phyloP scores from a whole-genome alignment of 1,139 yeast species.

The Suhomyces taliae region DNA sequence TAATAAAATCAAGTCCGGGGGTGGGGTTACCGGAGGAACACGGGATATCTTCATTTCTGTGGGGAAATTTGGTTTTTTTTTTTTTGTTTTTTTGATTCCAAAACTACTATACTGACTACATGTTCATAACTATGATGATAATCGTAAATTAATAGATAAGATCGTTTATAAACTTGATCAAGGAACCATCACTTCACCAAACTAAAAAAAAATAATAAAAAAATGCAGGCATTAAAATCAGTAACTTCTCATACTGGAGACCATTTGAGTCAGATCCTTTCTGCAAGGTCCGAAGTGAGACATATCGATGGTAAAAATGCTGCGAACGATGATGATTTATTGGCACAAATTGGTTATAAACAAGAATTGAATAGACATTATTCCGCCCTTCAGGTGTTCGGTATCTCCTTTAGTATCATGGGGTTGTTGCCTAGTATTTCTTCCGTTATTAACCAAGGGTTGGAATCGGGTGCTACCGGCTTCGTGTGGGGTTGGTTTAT shows the following conservation, averaged over 20 bases:
- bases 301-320: conserved; percentile 27
- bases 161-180: not conserved
- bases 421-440: conserved; percentile 51
- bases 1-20: too few relatives aligned
- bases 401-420: conserved; percentile 55
- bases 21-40: too few relatives aligned
- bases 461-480: conserved; percentile 55
- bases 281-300: conserved; percentile 8
- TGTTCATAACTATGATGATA: too few relatives aligned
- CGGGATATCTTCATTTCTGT: too few relatives aligned
- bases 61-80: too few relatives aligned
- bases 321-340: conserved; percentile 43
- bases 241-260: conserved; percentile 4
- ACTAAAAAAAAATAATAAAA: not conserved
- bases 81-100: too few relatives aligned
- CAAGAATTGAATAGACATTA: conserved; percentile 50
- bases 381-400: conserved; percentile 51
- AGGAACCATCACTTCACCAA: not conserved
- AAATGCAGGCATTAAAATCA: conserved; percentile 7
- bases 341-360: conserved; percentile 55
- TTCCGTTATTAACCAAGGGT: conserved; percentile 36
- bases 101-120: too few relatives aligned
- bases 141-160: not conserved
- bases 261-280: conserved; percentile 9
- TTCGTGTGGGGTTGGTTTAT: conserved; percentile 74